A percentile compares a stretch with the other conserved stretches of the same genome.
Conservation (phyloP, 2,329 filamentous ascomycete species). For the Rosellinia necatrix region DNA sequence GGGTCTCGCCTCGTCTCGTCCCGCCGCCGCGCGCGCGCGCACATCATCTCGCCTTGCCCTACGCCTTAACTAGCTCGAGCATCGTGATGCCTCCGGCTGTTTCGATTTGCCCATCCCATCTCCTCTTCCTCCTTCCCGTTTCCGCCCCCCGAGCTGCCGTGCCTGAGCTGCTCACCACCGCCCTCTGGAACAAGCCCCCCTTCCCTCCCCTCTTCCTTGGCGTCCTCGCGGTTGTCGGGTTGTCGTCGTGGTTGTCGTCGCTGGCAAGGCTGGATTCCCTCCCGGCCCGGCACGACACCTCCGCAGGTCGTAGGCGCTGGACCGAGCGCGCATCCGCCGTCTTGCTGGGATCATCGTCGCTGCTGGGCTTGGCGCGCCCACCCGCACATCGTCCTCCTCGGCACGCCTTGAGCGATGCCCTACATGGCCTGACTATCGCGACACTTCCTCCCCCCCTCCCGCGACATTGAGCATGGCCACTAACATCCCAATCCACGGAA, state of each 20-base stretch:
- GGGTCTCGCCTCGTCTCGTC: neutral
- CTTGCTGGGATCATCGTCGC: too few species aligned
- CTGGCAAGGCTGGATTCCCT: neutral
- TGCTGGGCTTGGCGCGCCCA: constrained; percentile 10
- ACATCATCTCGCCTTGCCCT: neutral
- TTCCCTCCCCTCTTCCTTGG: neutral
- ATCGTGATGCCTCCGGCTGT: constrained; percentile 15
- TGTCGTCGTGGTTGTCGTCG: too few species aligned
- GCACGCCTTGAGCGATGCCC: neutral
- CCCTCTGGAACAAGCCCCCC: neutral
- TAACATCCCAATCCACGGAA: constrained; percentile 2
- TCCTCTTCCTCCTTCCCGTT: neutral
- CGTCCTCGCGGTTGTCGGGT: too few species aligned
- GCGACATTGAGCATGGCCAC: neutral
- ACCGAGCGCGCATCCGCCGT: constrained; percentile 5
- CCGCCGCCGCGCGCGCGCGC: neutral
- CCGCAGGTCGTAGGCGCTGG: neutral
- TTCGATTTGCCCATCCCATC: neutral
- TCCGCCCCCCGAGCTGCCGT: neutral
- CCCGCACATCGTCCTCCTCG: neutral
- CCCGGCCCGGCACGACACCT: constrained; percentile 6
- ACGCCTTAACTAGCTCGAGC: neutral
- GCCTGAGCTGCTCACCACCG: neutral
- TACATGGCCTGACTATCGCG: neutral
- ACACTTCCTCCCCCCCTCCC: neutral